Base-by-base conservation (phyloP, 306 rosid genomes). In the Quercus dentata region DNA sequence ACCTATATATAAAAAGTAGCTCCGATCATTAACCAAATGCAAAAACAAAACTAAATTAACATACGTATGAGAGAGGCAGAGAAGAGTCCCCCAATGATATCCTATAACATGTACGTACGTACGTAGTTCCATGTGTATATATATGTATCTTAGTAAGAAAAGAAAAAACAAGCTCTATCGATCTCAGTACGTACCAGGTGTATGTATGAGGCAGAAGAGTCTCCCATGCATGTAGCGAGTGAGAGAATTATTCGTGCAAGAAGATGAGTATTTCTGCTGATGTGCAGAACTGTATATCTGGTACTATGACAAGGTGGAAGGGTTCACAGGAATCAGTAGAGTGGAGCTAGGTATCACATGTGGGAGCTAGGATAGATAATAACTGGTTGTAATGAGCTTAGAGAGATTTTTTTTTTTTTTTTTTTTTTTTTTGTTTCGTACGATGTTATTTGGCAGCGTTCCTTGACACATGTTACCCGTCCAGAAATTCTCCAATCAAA, bases 321-420 rank as follows among this genome's bases (percentile, higher is more conserved):
- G 44, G 44, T 35, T 35, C 6, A 31, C 41, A 35, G 41, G 6
- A 35, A 8, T 35, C 41, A 6, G 41, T 51, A 74, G 67, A 80
- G 69, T 87, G 83, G 94, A 92, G 59, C 82, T 88, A 76, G 25
- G 67, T 51, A 23, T 83, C 90, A 94, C 99, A 94, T 93, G 96
- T 93, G 99, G 87, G 94, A 83, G 27, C 27, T 25, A 25, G 94
- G 94, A 83, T 86, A 30, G 88, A 84, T 88, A 86, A 86, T 91
- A 56, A 92, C 85, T 95, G 99, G 99, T 33, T 76, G 96, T 58
- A 96, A 92, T 61, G 86, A 68, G 99, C 91, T 95, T 90, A 90
- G 90, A 69, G 87, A 85, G 90, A 84, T 80, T 97, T 79, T 85
- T 25, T 1, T 25, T 25, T 25, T 23, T 23, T 23, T 25, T 25